Conservation (phyloP, 306 rosid genomes). For the Pyrus bretschneideri region DNA sequence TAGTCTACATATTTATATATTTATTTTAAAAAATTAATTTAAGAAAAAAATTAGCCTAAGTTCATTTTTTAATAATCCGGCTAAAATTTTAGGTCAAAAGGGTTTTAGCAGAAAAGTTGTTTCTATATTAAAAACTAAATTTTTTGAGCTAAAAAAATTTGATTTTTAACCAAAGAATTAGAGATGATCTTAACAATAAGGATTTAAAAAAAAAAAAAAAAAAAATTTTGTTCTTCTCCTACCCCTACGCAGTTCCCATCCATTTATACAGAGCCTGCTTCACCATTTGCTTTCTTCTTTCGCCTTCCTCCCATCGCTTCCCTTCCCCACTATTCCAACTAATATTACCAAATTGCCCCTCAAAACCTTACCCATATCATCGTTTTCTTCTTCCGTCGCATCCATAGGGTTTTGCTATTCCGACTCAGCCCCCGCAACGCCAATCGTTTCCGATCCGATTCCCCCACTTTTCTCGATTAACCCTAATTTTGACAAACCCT, state of each 20-base stretch:
- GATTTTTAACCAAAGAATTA: no score
- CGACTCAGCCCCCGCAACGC: background rate
- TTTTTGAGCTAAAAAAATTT: no score
- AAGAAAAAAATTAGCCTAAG: no score
- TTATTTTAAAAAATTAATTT: no score
- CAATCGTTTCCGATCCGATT: slow-evolving; percentile 17
- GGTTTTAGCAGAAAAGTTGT: no score
- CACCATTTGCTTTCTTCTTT: background rate
- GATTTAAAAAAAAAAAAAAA: background rate
- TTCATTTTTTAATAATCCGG: no score
- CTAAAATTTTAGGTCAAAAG: no score
- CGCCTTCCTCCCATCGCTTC: background rate
- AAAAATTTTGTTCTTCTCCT: slow-evolving; percentile 15
- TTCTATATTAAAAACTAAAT: no score
- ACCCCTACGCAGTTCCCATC: slow-evolving; percentile 13
- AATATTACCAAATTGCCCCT: slow-evolving; percentile 29
- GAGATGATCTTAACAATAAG: background rate
- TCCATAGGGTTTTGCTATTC: slow-evolving; percentile 32
- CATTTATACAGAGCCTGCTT: slow-evolving; percentile 19
- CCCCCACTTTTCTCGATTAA: background rate
- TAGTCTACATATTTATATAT: no score
- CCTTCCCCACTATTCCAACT: background rate
- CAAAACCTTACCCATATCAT: slow-evolving; percentile 9
- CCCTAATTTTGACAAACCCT: slow-evolving; percentile 14
- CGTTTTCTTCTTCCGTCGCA: slow-evolving; percentile 29